Conservation (phyloP, 805 yeast species). For the Candida railenensis region DNA sequence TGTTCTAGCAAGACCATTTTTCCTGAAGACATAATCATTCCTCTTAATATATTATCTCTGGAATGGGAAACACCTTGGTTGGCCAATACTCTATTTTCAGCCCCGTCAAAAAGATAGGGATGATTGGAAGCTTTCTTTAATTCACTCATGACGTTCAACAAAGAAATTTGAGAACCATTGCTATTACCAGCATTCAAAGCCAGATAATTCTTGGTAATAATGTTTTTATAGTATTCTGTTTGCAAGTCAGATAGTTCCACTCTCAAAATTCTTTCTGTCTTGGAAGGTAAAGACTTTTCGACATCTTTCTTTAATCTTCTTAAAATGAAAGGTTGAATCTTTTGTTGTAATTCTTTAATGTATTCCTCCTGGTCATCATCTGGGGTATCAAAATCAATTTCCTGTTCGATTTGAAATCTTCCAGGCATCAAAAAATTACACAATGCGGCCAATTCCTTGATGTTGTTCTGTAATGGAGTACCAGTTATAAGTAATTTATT, state of each 20-base stretch:
- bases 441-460: constrained; percentile 91
- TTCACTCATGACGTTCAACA: constrained; percentile 91
- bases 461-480: constrained; percentile 95
- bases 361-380: constrained; percentile 84
- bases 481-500: constrained; percentile 93
- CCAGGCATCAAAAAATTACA: constrained; percentile 98
- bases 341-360: constrained; percentile 78
- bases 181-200: constrained; percentile 85
- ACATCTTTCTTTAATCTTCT: constrained; percentile 96
- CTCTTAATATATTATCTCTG: constrained; percentile 80
- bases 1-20: constrained; percentile 96
- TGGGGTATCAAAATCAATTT: constrained; percentile 90
- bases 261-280: constrained; percentile 90
- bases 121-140: constrained; percentile 96
- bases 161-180: constrained; percentile 73
- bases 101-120: constrained; percentile 92
- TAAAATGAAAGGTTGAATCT: constrained; percentile 87
- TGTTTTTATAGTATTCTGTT: constrained; percentile 92
- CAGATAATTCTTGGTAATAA: constrained; percentile 85
- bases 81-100: constrained; percentile 76
- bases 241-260: constrained; percentile 95
- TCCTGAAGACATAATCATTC: constrained; percentile 96
- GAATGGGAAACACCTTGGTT: constrained; percentile 56
- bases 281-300: constrained; percentile 93
- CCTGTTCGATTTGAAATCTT: constrained; percentile 82